Evolutionary conservation across 768 basidiomycete species (phyloP).

Genomic region (Exidia glandulosa): DNA sequence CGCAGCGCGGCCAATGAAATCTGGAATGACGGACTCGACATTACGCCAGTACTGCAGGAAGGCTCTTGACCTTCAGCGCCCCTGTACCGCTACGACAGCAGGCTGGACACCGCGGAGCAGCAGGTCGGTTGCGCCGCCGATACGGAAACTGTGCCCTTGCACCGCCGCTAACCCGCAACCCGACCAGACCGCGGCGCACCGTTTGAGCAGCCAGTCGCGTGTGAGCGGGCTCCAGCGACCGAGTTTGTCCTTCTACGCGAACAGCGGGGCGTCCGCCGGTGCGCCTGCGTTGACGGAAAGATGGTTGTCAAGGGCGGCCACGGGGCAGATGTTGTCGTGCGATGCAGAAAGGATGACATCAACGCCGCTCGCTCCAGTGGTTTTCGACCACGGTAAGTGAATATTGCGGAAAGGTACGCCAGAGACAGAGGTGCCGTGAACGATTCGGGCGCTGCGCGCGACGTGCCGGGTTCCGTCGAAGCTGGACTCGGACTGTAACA

Average conservation of each 20-base stretch:
- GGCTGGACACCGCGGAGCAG: conserved; percentile 20
- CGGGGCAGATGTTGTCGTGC: neutral
- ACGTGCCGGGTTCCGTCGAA: conserved; percentile 12
- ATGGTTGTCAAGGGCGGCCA: neutral
- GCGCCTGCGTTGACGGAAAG: neutral
- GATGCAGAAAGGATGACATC: neutral
- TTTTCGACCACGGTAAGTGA: neutral
- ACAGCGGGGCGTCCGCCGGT: neutral
- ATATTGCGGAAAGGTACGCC: neutral
- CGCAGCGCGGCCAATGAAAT: too few species aligned
- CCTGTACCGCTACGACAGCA: conserved; percentile 19
- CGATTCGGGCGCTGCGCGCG: neutral
- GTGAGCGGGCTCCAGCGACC: neutral
- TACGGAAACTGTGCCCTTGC: conserved; percentile 23
- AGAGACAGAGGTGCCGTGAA: too few species aligned
- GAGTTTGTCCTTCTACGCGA: neutral
- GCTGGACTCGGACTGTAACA: conserved; percentile 3
- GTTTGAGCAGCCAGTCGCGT: neutral
- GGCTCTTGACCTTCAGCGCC: conserved; percentile 22
- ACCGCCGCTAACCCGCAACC: neutral
- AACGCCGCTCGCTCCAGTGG: neutral
- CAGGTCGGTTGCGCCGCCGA: conserved; percentile 23
- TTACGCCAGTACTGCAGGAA: conserved; percentile 26
- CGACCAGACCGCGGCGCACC: neutral
- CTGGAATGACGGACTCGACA: conserved; percentile 1